These are phyloP conservation scores for Haplographium delicatum DNA, from an alignment of 495 filamentous ascomycete genomes.

Conservation along the genomic window DNA sequence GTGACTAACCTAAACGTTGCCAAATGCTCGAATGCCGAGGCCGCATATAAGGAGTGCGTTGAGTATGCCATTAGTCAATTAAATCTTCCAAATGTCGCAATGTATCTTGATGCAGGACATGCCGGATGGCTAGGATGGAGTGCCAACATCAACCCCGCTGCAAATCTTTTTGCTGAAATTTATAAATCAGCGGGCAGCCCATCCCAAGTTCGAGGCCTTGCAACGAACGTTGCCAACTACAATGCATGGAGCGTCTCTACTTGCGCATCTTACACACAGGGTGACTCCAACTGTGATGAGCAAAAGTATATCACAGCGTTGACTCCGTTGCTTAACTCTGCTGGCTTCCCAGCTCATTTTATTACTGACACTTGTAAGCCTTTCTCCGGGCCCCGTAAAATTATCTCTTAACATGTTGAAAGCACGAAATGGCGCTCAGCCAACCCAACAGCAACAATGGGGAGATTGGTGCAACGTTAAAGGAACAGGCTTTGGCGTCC, in stretches of 20 bases:
- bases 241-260: constrained; percentile 54
- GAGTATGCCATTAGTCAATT: constrained; percentile 67
- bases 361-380: constrained; percentile 38
- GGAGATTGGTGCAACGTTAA: constrained; percentile 86
- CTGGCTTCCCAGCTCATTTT: constrained; percentile 68
- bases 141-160: constrained; percentile 68
- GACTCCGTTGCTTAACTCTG: constrained; percentile 50
- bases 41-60: constrained; percentile 62
- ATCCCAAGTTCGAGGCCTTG: constrained; percentile 61
- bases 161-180: constrained; percentile 59
- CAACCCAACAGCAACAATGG: constrained; percentile 62
- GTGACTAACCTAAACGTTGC: constrained; percentile 65
- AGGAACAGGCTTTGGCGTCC: constrained; percentile 68
- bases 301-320: constrained; percentile 66
- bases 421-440: constrained; percentile 58
- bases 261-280: constrained; percentile 48
- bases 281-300: constrained; percentile 62
- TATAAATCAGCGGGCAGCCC: constrained; percentile 63
- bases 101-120: constrained; percentile 82
- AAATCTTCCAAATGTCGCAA: constrained; percentile 71
- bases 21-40: constrained; percentile 61
- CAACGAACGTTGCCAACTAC: constrained; percentile 77
- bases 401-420: constrained; percentile 23
- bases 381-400: neutral
- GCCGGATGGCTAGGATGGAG: constrained; percentile 82